Base-by-base conservation (phyloP, 208 protist species). In the Acanthamoeba sp. region DNA sequence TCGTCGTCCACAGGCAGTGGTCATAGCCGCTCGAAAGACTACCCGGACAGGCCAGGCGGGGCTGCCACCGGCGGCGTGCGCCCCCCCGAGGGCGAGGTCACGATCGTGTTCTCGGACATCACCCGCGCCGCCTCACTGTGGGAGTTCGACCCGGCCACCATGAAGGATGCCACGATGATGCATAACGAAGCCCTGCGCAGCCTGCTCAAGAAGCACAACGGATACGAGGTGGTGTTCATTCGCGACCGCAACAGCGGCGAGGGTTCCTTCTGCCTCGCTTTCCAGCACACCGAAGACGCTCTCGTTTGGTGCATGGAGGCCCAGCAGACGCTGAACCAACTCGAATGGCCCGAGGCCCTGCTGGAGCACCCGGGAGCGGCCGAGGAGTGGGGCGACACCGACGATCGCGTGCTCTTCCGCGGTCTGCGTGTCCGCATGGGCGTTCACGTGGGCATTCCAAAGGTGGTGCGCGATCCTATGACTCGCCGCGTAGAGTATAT, bases 371-470 rank as follows among this genome's bases (percentile, higher is more conserved):
- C 69, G 16, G 40, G 34, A 34, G 85, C 85, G 22, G 59, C 36
- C 18, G 91, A 93, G 32, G 85, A 91, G 85, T 45, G 38, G 38
- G 50, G 45, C 18, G 78, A 52, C 50, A 88, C 85, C 10, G 59
- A 91, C 36, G 85, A 73, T 27, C 34, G 42, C 12, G 85, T 91
- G 36, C 24, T 93, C 16, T 93, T 93, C 89, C 18, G 42, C 6
- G 89, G 89, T 22, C 59, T 93, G 5, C 59, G 89, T n/a, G 89
- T 93, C 20, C 57, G 89, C 22, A 93, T 93, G 89, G 89, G 89
- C 45, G 40, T 93, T 5, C 89, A 93, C 38, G 78, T 88, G 40
- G 69, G 59, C 45, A n/a, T 48, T 2, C 69, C 89, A 10, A 42
- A 62, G 45, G 27, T 73, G 20, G 42, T 42, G 32, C 38, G 22